Conservation (phyloP, 306 rosid genomes). For the Pterocarpus santalinus region DNA sequence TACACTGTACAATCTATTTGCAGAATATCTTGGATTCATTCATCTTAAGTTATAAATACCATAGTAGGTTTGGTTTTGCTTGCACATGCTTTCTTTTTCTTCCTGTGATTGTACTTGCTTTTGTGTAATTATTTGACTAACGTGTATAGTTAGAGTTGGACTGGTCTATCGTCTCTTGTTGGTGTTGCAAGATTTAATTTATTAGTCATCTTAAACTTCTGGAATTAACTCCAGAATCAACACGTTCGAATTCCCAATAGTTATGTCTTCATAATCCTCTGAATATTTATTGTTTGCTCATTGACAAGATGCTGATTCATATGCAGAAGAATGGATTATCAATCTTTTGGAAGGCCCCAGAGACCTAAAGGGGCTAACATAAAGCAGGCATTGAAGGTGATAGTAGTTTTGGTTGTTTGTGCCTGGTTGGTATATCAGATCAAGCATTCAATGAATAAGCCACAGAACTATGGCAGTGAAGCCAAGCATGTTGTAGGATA, state of each 20-base stretch:
- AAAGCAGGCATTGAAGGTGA: conserved; percentile 51
- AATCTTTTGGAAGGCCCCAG: conserved; percentile 51
- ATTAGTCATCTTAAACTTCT: conserved; percentile 4
- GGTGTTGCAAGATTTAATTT: conserved; percentile 16
- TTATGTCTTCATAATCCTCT: background rate
- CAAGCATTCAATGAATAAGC: conserved; percentile 37
- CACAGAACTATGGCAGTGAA: conserved; percentile 16
- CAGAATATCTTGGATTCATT: background rate
- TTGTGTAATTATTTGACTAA: background rate
- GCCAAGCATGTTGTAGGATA: conserved; percentile 21
- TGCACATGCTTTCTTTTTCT: conserved; percentile 10
- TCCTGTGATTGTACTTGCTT: conserved; percentile 9
- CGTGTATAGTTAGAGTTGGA: background rate
- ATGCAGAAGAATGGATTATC: conserved; percentile 53
- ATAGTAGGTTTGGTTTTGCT: background rate
- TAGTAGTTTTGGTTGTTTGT: conserved; percentile 51
- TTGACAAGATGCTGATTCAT: conserved; percentile 36
- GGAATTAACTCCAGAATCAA: conserved; percentile 21
- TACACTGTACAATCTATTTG: background rate
- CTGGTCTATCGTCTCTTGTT: conserved; percentile 19
- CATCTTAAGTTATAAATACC: background rate
- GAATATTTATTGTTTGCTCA: conserved; percentile 11
- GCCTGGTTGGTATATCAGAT: conserved; percentile 59
- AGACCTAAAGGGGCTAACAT: conserved; percentile 50
- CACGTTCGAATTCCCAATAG: background rate